Percentiles rank a stretch among this genome's conserved stretches.
These are phyloP conservation scores for Nectriaceae sp. DNA, from an alignment of 2,329 filamentous ascomycete genomes.

Conservation along the genomic window DNA sequence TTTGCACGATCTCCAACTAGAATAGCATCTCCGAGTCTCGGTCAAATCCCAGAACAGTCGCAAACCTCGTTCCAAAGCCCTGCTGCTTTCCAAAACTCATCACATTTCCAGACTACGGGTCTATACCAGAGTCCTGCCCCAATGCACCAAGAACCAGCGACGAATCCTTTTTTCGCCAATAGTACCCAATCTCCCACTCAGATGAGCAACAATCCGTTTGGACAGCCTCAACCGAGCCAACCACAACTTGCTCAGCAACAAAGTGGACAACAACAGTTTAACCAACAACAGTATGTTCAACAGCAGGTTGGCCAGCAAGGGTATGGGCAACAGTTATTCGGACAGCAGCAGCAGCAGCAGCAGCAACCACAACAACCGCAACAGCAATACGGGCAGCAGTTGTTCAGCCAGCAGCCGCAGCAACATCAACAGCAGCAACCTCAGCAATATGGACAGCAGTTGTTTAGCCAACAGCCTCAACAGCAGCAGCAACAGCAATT, in stretches of 20 bases:
- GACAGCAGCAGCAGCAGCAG: conserved; percentile 27
- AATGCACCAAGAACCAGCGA: conserved; percentile 26
- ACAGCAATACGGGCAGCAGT: conserved; percentile 20
- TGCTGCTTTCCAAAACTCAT: conserved; percentile 30
- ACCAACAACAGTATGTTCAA: conserved; percentile 9
- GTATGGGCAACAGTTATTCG: conserved; percentile 17
- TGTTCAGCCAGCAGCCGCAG: conserved; percentile 14
- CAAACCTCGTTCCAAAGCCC: conserved; percentile 45
- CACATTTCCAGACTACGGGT: conserved; percentile 29
- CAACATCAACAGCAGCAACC: conserved; percentile 27
- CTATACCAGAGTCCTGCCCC: conserved; percentile 37
- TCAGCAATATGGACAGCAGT: conserved; percentile 20
- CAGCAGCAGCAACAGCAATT: conserved; percentile 36
- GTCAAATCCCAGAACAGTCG: conserved; percentile 55
- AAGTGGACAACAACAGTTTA: not conserved
- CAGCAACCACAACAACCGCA: conserved; percentile 27
- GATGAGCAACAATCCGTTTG: not conserved
- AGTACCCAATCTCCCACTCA: conserved; percentile 29
- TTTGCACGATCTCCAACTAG: conserved; percentile 52
- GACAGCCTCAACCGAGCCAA: not conserved
- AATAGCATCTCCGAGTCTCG: conserved; percentile 51
- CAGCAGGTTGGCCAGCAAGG: conserved; percentile 17
- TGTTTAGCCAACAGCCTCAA: conserved; percentile 14
- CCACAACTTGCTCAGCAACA: not conserved
- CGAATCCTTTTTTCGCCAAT: conserved; percentile 42